Percentiles rank a stretch among this genome's conserved stretches.
Evolutionary conservation across 352 stramenopile genomes (phyloP).

Genomic region (Phytophthora kernoviae): DNA sequence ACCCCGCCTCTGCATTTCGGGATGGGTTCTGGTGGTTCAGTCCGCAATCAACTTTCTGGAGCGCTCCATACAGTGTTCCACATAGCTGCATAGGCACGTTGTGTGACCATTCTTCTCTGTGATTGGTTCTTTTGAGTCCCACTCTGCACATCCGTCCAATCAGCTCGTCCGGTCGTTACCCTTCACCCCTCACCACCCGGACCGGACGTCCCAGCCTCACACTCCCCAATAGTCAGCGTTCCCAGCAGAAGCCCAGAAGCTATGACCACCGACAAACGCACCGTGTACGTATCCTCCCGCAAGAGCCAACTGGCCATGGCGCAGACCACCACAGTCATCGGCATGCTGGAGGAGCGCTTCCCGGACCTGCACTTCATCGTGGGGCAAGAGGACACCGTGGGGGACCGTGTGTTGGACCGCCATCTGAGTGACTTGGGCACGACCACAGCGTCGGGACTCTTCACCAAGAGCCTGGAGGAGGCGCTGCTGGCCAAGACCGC

Average conservation of each 20-base stretch:
- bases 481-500: constrained; percentile 64
- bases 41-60: neutral
- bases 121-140: neutral
- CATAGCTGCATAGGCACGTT: neutral
- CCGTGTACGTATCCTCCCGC: constrained; percentile 83
- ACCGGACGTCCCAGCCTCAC: neutral
- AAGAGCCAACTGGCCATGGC: constrained; percentile 90
- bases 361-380: constrained; percentile 79
- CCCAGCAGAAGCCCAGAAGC: neutral
- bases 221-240: constrained; percentile 8
- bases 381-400: constrained; percentile 79
- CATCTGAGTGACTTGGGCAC: constrained; percentile 81
- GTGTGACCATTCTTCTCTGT: too few relatives aligned
- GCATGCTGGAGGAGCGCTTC: constrained; percentile 71
- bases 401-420: constrained; percentile 80
- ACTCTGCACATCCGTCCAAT: neutral
- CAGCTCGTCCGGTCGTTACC: constrained; percentile 1
- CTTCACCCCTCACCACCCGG: neutral
- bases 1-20: neutral
- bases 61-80: neutral
- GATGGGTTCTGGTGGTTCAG: constrained; percentile 1
- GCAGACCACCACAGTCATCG: constrained; percentile 87
- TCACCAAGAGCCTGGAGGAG: constrained; percentile 91
- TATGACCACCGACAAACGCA: constrained; percentile 33
- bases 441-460: constrained; percentile 71